These are phyloP conservation scores for Nephelium lappaceum DNA, from an alignment of 345 rosid species.

Conservation along the genomic window DNA sequence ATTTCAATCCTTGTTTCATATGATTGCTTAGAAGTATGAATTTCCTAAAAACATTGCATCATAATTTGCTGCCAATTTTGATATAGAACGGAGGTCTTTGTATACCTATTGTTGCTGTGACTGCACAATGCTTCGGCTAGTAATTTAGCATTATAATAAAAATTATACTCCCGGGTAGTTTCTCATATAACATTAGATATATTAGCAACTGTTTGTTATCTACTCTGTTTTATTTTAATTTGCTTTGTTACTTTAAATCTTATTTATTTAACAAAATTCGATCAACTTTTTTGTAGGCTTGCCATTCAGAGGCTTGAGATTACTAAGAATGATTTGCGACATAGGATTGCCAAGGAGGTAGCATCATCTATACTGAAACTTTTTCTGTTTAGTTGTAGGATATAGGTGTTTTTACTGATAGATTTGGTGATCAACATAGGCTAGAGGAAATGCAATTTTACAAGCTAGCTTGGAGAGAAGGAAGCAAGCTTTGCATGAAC, in stretches of 20 bases:
- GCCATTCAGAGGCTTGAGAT: constrained; percentile 96
- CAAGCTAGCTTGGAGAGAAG: constrained; percentile 98
- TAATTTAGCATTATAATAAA: neutral
- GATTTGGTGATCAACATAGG: constrained; percentile 43
- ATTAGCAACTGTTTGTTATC: neutral
- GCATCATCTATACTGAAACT: constrained; percentile 21
- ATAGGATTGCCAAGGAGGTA: constrained; percentile 98
- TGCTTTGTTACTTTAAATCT: neutral
- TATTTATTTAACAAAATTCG: constrained; percentile 5
- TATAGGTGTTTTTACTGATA: constrained; percentile 30
- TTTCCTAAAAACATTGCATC: neutral
- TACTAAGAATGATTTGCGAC: constrained; percentile 90
- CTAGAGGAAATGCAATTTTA: constrained; percentile 95
- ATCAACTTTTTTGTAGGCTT: constrained; percentile 56
- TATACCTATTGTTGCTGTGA: neutral
- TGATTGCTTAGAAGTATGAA: neutral
- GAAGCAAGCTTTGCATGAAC: constrained; percentile 98
- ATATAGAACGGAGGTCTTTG: neutral
- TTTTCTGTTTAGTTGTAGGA: constrained; percentile 11
- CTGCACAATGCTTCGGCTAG: neutral
- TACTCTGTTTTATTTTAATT: neutral
- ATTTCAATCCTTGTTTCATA: constrained; percentile 1
- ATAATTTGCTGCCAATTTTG: neutral
- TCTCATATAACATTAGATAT: neutral
- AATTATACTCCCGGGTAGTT: neutral